phyloP scores from a whole-genome alignment of 2,329 filamentous ascomycete genomes.

The Stenocarpella maydis region DNA sequence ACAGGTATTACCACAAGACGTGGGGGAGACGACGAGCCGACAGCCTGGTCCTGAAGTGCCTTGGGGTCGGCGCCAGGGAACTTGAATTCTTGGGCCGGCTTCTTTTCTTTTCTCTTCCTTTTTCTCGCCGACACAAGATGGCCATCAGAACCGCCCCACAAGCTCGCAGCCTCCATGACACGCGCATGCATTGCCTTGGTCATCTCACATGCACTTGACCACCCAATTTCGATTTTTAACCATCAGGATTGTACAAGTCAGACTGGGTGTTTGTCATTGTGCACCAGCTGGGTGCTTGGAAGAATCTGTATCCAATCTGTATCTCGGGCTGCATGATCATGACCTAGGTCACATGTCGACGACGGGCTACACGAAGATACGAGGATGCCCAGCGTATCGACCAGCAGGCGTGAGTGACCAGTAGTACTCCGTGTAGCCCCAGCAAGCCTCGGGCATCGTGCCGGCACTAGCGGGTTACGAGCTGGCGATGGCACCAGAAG shows the following conservation, averaged over 20 bases:
- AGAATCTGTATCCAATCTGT: neutral
- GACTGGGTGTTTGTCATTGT: neutral
- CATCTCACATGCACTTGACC: too few species aligned
- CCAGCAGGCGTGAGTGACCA: neutral
- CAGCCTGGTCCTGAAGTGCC: too few species aligned
- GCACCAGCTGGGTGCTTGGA: neutral
- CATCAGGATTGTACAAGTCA: too few species aligned
- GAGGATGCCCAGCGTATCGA: neutral
- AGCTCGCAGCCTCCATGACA: too few species aligned
- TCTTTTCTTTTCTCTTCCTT: too few species aligned
- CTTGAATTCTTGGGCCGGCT: too few species aligned
- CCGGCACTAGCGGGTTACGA: constrained; percentile 13
- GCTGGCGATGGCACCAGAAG: constrained; percentile 8
- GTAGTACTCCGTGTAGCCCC: neutral
- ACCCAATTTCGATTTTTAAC: neutral
- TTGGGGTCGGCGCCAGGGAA: too few species aligned
- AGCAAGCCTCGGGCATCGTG: neutral
- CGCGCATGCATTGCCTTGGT: neutral
- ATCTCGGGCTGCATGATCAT: neutral
- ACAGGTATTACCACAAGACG: too few species aligned
- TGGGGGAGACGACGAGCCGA: too few species aligned
- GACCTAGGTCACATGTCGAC: neutral
- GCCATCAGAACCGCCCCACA: too few species aligned
- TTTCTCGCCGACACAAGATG: too few species aligned
- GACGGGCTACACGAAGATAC: too few species aligned